Base-by-base conservation (phyloP, 2,329 filamentous ascomycete species). In the Thermothelomyces thermophilus region DNA sequence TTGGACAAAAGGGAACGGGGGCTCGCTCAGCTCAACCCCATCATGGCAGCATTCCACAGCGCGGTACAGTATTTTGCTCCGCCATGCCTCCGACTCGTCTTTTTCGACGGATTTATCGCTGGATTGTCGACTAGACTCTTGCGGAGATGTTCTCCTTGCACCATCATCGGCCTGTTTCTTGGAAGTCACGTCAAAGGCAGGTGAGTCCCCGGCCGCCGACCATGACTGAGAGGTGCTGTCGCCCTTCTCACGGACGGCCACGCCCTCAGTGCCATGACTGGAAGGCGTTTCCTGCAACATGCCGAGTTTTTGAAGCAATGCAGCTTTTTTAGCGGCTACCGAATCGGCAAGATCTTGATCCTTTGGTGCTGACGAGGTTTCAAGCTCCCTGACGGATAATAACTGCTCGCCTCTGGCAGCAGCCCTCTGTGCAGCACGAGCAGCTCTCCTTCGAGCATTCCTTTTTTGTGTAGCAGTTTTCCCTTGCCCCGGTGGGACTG, bases 1-100 rank as follows among this genome's bases (percentile, higher is more conserved):
- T 65, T 96, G 90, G 14, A 86, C 74, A 65, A 96, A 96, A 0
- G 90, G 90, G 62, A 94, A 96, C 0, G 90, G 87, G 0, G 91
- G 90, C 30, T 87, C 77, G 46, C 79, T 86, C 40, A 95, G 72
- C 28, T 77, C 70, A 34, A 88, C 70, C 5, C 75, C 77, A 26
- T 86, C 77, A n/a, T 86, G 76, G 54, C 82, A 80, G 66, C 90
- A 96, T 65, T 97, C 91, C 1, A 94, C 87, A 19, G 88, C 90
- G 20, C 79, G 77, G 53, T 95, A 81, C 10, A 72, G 76, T 52
- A 96, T 83, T 57, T 82, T 88, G 4, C 79, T 70, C 57, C 80
- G 80, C 90, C 90, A 96, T 19, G 79, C 75, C 26, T 86, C 75
- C 0, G 76, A 68, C 39, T 80, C 74, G 39, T 77, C 70, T 24